Base-by-base conservation (phyloP, 1,284 basidiomycete genomes). In the Marasmius tenuissimus region DNA sequence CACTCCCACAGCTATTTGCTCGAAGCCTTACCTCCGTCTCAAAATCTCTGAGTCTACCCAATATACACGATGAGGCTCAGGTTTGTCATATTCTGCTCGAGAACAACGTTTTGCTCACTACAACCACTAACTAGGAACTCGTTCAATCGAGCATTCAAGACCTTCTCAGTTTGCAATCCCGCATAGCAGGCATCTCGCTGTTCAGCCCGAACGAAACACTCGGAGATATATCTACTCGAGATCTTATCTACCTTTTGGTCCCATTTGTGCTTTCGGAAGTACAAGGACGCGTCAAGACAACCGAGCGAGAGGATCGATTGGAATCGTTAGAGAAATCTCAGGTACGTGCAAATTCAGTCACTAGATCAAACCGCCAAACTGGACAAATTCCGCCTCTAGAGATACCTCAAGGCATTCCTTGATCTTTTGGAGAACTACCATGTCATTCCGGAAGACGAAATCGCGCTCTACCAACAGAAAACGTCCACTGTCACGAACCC, bases 201-300 rank as follows among this genome's bases (percentile, higher is more conserved):
- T 96, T 97, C 75, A 95, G 93, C 60, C 80, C 89, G 8, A 97
- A 97, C 71, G 96, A 98, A 72, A 80, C 79, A 0, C 75, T 94
- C 22, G 91, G 95, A 53, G 96, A 98, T 73, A 85, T 98, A 48
- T 83, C 91, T 1, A 94, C 95, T 10, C 78, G 81, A 37, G 87
- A 96, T 74, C 76, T 97, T 54, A 79, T 90, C 9, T 97, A 94
- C 75, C 83, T 97, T 58, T 81, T 88, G 51, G 85, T 94, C 0
- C 88, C 91, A 0, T 96, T 86, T 73, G 83, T 89, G 22, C 72
- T 83, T 37, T 88, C 88, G 8, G 89, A 96, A 68, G 81, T 92
- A n/a, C 84, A 89, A 68, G 82, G 85, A 51, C 84, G 88, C 55
- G 75, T 86, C n/a, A 83, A 82, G 63, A 81, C 88, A 0, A 80